Evolutionary conservation across 805 yeast species (phyloP), one percentile per base, ranked within the genome.

Genomic region (Yamadazyma laniorum): DNA sequence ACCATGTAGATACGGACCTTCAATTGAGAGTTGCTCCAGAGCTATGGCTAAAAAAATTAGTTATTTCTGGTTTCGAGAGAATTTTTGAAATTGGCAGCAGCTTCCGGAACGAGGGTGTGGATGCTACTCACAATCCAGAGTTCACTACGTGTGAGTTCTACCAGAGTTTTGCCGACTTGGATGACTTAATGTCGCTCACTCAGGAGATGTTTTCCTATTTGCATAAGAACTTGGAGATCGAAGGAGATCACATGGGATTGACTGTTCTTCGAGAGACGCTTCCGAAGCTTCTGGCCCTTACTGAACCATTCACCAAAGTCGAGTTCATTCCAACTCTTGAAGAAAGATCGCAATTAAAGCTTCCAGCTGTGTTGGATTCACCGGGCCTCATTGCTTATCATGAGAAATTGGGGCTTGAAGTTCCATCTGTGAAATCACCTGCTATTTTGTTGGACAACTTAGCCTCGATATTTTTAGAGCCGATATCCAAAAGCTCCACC

Each of bases 101-200:
- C 32, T 93, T 90, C 59, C 71, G 99, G 51, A 93, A 93, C 53
- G 99, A 93, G 62, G 96, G 97, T 5, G 72, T 91, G 19, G 99
- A 91, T 56, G 70, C 84, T 1, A 85, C 96, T 0, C 99, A 91
- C 58, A 93, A 91, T 59, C 95, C 96, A 0, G 99, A 91, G 54
- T 91, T 90, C 56, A 82, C 95, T 1, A 78, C 88, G 2, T 80
- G 96, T 55, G 99, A 91, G 56, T 85, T 88, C 50, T 91, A 91
- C 57, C 85, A 83, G 51, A 72, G 85, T 0, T 89, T 74, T 53
- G 78, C 83, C 0, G 67, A 75, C 7, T 63, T 93, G 47, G 74
- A 76, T 0, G 85, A 85, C 18, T 63, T 91, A 42, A 84, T 88
- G 73, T 42, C 39, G 0, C 50, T 81, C 23, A 82, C 95, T 1